phyloP scores from a whole-genome alignment of 2,329 filamentous ascomycete species.

The Xenosphaeropsis pyriputrescens region DNA sequence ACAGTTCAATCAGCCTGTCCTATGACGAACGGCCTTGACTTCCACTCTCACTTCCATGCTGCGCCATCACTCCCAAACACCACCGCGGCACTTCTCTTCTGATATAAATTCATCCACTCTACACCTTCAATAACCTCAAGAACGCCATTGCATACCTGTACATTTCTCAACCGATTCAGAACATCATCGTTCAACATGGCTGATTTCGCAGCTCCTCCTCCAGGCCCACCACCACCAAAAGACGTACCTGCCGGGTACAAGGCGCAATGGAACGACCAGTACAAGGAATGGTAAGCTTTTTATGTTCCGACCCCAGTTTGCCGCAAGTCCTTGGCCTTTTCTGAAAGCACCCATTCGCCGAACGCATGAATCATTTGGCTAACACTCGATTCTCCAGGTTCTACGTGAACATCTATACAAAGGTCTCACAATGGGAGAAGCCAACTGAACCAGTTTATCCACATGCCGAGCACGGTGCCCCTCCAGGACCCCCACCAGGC shows the following conservation, averaged over 20 bases:
- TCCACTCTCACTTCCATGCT: too few species aligned
- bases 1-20: too few species aligned
- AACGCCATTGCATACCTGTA: too few species aligned
- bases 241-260: slow-evolving; percentile 51
- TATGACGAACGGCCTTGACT: too few species aligned
- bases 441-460: slow-evolving; percentile 55
- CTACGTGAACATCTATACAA: slow-evolving; percentile 81
- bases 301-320: not conserved
- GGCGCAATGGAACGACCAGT: slow-evolving; percentile 73
- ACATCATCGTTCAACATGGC: slow-evolving; percentile 24
- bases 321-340: too few species aligned
- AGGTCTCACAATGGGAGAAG: slow-evolving; percentile 81
- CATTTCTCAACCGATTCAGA: too few species aligned
- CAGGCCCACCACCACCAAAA: slow-evolving; percentile 40
- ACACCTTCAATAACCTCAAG: too few species aligned
- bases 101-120: too few species aligned
- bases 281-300: slow-evolving; percentile 58
- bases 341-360: too few species aligned
- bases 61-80: slow-evolving; percentile 1
- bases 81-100: not conserved
- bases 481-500: slow-evolving; percentile 51
- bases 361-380: not conserved
- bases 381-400: slow-evolving; percentile 39
- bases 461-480: slow-evolving; percentile 27
- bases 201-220: slow-evolving; percentile 33